Conservation (phyloP, 257 asterid species). For the Petunia secreta region DNA sequence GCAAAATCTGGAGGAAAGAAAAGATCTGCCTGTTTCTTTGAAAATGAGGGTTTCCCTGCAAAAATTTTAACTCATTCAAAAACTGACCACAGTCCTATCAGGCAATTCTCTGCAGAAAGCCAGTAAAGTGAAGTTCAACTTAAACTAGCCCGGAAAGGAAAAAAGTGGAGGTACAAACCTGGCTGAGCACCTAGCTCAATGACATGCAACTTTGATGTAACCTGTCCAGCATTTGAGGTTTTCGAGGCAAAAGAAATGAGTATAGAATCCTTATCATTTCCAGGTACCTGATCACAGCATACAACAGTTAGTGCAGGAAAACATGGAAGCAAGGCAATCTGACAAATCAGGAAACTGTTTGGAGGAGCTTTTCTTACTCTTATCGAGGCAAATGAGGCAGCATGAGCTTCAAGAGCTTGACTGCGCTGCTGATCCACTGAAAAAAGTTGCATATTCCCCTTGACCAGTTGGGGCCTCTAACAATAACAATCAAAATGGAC, state of each 20-base stretch:
- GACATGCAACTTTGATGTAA: constrained; percentile 67
- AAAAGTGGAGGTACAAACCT: constrained; percentile 47
- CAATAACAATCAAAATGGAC: constrained; percentile 20
- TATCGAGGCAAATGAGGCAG: constrained; percentile 91
- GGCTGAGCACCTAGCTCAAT: constrained; percentile 85
- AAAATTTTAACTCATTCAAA: not conserved
- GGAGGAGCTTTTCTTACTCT: constrained; percentile 51
- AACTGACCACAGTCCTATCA: constrained; percentile 1
- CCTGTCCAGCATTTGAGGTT: constrained; percentile 66
- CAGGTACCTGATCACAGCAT: constrained; percentile 61
- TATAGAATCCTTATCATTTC: constrained; percentile 92
- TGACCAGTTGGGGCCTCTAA: constrained; percentile 94
- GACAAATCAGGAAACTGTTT: constrained; percentile 4
- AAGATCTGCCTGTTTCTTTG: constrained; percentile 98
- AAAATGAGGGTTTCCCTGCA: constrained; percentile 91
- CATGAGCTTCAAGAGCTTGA: constrained; percentile 99
- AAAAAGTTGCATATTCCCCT: constrained; percentile 95
- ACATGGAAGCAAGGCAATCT: constrained; percentile 15
- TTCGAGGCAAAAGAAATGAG: constrained; percentile 87
- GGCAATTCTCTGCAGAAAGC: not conserved
- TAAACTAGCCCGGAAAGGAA: constrained; percentile 3
- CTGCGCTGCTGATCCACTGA: constrained; percentile 98
- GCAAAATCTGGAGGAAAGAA: constrained; percentile 98
- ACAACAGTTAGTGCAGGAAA: constrained; percentile 25
- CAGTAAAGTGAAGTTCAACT: not conserved